Evolutionary conservation across 257 asterid genomes (phyloP).

Genomic region (Eustoma russellianum): DNA sequence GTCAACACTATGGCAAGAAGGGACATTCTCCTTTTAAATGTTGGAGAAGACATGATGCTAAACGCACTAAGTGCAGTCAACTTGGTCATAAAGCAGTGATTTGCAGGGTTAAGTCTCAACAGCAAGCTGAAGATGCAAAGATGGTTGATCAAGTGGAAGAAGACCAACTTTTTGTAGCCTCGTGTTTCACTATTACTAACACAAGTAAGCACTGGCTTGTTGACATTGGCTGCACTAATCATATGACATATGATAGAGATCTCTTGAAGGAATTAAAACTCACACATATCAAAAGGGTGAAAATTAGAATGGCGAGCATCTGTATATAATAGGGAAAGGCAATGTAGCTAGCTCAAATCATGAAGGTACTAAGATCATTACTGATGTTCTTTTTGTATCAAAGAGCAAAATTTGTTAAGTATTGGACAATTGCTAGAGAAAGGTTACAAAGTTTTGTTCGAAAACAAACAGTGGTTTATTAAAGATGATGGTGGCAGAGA

Average conservation of each 20-base stretch:
- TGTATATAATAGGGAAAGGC: constrained; percentile 1
- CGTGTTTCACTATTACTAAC: background rate
- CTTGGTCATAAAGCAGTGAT: background rate
- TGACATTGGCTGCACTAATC: constrained; percentile 2
- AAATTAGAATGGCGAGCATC: background rate
- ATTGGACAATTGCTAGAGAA: constrained; percentile 5
- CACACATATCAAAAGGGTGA: too few relatives aligned
- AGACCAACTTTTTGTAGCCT: background rate
- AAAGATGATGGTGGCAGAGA: constrained; percentile 2
- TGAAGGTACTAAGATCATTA: constrained; percentile 1
- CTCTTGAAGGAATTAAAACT: too few relatives aligned
- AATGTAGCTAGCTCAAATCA: background rate
- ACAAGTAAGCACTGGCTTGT: background rate
- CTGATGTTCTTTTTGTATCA: constrained; percentile 4
- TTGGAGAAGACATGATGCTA: background rate
- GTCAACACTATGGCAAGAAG: background rate
- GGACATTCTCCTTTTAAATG: constrained; percentile 1
- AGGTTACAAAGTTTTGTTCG: constrained; percentile 2
- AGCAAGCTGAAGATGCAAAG: background rate
- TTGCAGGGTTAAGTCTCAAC: background rate
- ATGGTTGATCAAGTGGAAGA: background rate
- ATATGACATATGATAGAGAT: background rate
- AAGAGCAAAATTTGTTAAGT: constrained; percentile 3
- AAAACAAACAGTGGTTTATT: too few relatives aligned
- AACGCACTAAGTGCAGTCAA: background rate